Conservation (phyloP, 2,329 filamentous ascomycete genomes). For the Chaetomium globosum region DNA sequence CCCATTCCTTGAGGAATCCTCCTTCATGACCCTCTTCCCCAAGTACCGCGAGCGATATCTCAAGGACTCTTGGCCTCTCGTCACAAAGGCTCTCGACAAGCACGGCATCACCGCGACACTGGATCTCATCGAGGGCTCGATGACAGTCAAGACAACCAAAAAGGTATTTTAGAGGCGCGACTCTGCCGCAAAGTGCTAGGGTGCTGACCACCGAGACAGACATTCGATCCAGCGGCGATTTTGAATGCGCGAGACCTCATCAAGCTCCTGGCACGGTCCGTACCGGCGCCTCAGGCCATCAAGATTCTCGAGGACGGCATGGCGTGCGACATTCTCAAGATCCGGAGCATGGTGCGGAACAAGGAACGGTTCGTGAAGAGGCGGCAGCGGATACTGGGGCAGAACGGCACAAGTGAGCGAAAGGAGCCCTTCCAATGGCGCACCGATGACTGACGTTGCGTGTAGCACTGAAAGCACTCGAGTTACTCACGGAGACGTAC, state of each 20-base stretch:
- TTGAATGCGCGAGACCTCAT: constrained; percentile 93
- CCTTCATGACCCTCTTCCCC: constrained; percentile 84
- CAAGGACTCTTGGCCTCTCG: constrained; percentile 87
- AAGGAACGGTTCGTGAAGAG: constrained; percentile 96
- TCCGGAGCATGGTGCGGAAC: constrained; percentile 83
- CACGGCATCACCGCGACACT: constrained; percentile 86
- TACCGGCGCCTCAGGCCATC: constrained; percentile 88
- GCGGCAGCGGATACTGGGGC: constrained; percentile 87
- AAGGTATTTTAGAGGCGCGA: constrained; percentile 55
- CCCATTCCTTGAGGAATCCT: constrained; percentile 89
- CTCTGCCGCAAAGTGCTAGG: constrained; percentile 39
- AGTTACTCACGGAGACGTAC: constrained; percentile 88
- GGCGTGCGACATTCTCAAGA: constrained; percentile 95
- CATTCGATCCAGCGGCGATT: constrained; percentile 88
- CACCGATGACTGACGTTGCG: constrained; percentile 16
- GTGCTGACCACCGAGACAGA: constrained; percentile 47
- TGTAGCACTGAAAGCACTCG: constrained; percentile 75
- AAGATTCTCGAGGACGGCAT: constrained; percentile 92
- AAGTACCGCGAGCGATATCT: constrained; percentile 96
- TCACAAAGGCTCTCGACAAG: constrained; percentile 86
- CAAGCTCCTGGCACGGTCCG: constrained; percentile 85
- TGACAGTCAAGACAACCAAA: constrained; percentile 93
- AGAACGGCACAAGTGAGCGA: constrained; percentile 73
- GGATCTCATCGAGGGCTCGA: constrained; percentile 91
- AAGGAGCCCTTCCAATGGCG: background rate